Percentiles rank a stretch among this genome's conserved stretches.
Conservation (phyloP, 495 filamentous ascomycete genomes). For the Penicillium cinerascens region DNA sequence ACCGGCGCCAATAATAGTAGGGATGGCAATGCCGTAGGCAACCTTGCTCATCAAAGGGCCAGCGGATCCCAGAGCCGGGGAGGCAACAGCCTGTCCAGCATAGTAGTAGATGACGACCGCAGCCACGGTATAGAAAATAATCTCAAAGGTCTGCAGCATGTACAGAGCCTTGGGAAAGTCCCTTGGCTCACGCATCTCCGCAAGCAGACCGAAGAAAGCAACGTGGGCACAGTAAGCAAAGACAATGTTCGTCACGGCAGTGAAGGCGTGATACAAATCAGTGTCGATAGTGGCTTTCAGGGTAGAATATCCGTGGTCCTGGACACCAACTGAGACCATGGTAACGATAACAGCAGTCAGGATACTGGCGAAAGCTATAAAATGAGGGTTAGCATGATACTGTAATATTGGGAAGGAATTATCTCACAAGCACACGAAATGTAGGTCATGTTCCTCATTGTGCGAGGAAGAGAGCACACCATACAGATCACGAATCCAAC, state of each 20-base stretch:
- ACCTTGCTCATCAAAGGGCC: slow-evolving; percentile 58
- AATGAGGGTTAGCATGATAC: not conserved
- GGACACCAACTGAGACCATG: slow-evolving; percentile 61
- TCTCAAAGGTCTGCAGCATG: slow-evolving; percentile 59
- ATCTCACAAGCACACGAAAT: slow-evolving; percentile 54
- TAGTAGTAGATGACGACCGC: slow-evolving; percentile 60
- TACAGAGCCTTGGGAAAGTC: slow-evolving; percentile 63
- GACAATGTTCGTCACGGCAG: slow-evolving; percentile 34
- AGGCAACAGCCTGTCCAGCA: slow-evolving; percentile 59
- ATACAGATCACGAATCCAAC: slow-evolving; percentile 62
- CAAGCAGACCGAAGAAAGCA: slow-evolving; percentile 70
- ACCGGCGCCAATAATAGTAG: slow-evolving; percentile 50
- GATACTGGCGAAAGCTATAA: slow-evolving; percentile 57
- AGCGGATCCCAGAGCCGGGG: slow-evolving; percentile 69
- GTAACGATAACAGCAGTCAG: slow-evolving; percentile 64
- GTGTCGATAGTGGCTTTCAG: slow-evolving; percentile 22
- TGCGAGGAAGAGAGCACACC: slow-evolving; percentile 60
- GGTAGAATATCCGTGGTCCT: slow-evolving; percentile 17
- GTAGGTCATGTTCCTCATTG: slow-evolving; percentile 56
- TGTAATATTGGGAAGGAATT: not conserved
- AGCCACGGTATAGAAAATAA: slow-evolving; percentile 54
- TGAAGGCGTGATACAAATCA: slow-evolving; percentile 29
- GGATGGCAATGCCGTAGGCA: slow-evolving; percentile 72
- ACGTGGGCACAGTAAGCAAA: slow-evolving; percentile 49
- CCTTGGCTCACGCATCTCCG: slow-evolving; percentile 65